Base-by-base conservation (phyloP, 768 basidiomycete species). In the Leccinum sublutescens region DNA sequence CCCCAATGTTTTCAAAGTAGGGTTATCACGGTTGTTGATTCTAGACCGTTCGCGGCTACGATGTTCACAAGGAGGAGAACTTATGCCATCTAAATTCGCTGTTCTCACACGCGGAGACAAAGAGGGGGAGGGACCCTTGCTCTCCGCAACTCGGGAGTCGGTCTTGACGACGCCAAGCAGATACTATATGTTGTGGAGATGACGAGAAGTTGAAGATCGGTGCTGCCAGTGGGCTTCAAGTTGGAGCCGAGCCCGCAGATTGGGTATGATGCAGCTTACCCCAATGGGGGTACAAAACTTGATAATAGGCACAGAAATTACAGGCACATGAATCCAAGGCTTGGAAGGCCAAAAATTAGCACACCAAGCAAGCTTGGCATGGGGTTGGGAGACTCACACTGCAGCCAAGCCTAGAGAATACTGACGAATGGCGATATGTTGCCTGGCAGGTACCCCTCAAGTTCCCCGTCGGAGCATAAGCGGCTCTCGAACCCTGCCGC, bases 341-440 rank as follows among this genome's bases (percentile, higher is more conserved):
- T 45, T 45, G 40, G 40, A 25, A 60, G 21, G 47, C 58, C 62
- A 65, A 61, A 59, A 47, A 10, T 6, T 11, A 6, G 15, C 54
- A 29, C 19, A 49, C 52, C 19, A 36, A 59, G 57, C 33, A 19
- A 43, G 36, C 57, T 45, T 45, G 43, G 43, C 14, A 17, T 10
- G 43, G 43, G 21, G 47, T 12, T 21, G 38, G 45, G 40, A 47
- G 40, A 47, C 19, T 21, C 43, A 25, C 38, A 27, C 40, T 19
- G n/a, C 10, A n/a, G 40, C 43, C 47, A 45, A 53, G 51, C 27
- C 10, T 9, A 17, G 4, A 12, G 34, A 36, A 45, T 45, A 34
- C 27, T 23, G 34, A 54, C 55, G 55, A 34, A 66, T 36, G 23
- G 33, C 21, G 27, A 31, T 31, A 50, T 29, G 25, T 10, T 25